A percentile compares a stretch with the other conserved stretches of the same genome.
These are phyloP conservation scores for Bondarzewia mesenterica DNA, from an alignment of 1,284 basidiomycete genomes.

Conservation along the genomic window DNA sequence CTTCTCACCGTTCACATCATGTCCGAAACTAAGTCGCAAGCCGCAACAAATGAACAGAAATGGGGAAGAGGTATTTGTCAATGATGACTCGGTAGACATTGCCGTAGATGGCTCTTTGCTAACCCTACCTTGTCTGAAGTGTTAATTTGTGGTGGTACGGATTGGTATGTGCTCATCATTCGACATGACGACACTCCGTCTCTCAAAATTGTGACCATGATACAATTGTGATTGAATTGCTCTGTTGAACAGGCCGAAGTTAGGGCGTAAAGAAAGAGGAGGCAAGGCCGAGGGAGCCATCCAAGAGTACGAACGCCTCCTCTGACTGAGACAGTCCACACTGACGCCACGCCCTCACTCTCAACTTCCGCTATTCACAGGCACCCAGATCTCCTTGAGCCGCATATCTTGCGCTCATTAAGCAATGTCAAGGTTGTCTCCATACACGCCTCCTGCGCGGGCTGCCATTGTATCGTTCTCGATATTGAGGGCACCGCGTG, in stretches of 20 bases:
- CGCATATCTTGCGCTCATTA: constrained; percentile 83
- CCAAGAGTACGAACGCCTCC: constrained; percentile 18
- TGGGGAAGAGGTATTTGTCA: constrained; percentile 5
- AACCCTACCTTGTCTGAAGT: constrained; percentile 35
- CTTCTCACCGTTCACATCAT: constrained; percentile 1
- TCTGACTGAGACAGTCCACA: constrained; percentile 2
- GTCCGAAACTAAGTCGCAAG: background rate
- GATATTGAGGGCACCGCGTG: constrained; percentile 76
- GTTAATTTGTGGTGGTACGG: constrained; percentile 76
- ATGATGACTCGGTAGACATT: background rate
- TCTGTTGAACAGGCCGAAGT: constrained; percentile 54
- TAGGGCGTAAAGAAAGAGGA: constrained; percentile 56
- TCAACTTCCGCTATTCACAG: constrained; percentile 7
- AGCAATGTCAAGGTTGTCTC: constrained; percentile 70
- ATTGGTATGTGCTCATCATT: constrained; percentile 51
- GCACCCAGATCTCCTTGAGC: constrained; percentile 74
- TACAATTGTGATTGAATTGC: too few relatives aligned
- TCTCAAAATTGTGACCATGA: too few relatives aligned
- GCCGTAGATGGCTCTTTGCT: background rate
- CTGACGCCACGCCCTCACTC: constrained; percentile 1
- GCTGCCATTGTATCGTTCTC: constrained; percentile 70
- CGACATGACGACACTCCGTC: constrained; percentile 1
- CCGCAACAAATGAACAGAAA: background rate
- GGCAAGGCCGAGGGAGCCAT: constrained; percentile 36
- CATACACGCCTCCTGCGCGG: constrained; percentile 64